Evolutionary conservation across 2,329 filamentous ascomycete species (phyloP).

Genomic region (Daldinia sp.): DNA sequence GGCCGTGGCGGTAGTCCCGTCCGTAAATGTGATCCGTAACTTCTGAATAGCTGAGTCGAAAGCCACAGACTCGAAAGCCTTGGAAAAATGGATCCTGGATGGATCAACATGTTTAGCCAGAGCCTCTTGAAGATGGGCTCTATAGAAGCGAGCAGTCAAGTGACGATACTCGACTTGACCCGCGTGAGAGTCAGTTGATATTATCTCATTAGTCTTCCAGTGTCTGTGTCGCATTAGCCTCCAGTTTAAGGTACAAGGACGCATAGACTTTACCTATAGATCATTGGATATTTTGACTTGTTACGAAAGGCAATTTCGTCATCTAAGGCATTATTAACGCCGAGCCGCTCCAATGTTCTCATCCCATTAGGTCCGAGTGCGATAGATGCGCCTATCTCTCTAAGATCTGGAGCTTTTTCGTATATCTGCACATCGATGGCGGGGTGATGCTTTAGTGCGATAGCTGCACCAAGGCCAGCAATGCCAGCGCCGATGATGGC

Average conservation of each 20-base stretch:
- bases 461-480: slow-evolving; percentile 61
- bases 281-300: slow-evolving; percentile 58
- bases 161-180: slow-evolving; percentile 55
- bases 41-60: slow-evolving; percentile 47
- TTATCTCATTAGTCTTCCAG: slow-evolving; percentile 58
- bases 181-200: slow-evolving; percentile 58
- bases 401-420: slow-evolving; percentile 61
- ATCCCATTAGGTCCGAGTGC: slow-evolving; percentile 66
- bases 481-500: slow-evolving; percentile 65
- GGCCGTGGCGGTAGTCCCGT: slow-evolving; percentile 58
- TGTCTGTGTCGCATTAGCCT: slow-evolving; percentile 49
- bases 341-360: slow-evolving; percentile 63
- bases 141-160: slow-evolving; percentile 60
- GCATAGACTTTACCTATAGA: slow-evolving; percentile 55
- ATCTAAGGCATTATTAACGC: slow-evolving; percentile 60
- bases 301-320: slow-evolving; percentile 57
- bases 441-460: slow-evolving; percentile 58
- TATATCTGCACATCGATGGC: slow-evolving; percentile 62
- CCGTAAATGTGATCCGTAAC: slow-evolving; percentile 59
- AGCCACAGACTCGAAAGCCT: slow-evolving; percentile 55
- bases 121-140: slow-evolving; percentile 63
- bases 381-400: slow-evolving; percentile 62
- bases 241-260: not conserved
- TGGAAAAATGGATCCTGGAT: slow-evolving; percentile 58
- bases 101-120: slow-evolving; percentile 59